These are phyloP conservation scores for Blakeslea trispora DNA, from an alignment of 371 early-diverging fungal genomes.

Conservation along the genomic window DNA sequence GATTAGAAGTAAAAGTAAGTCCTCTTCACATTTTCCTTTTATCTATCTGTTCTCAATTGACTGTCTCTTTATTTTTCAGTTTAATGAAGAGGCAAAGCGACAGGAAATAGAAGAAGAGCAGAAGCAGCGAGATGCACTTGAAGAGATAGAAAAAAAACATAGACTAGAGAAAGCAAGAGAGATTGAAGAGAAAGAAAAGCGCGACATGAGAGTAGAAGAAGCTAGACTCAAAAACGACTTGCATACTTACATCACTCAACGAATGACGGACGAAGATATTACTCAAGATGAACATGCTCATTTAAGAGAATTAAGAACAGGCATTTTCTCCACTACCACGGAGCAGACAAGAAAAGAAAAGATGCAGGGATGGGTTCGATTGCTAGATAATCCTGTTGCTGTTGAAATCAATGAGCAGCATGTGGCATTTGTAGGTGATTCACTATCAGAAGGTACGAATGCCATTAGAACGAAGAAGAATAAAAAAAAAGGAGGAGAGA, in stretches of 20 bases:
- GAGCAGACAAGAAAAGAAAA: background rate
- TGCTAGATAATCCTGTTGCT: background rate
- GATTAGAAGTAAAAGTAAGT: constrained; percentile 29
- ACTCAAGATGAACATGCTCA: background rate
- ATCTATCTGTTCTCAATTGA: background rate
- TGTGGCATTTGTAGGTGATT: background rate
- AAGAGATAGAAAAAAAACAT: constrained; percentile 8
- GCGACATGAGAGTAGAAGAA: constrained; percentile 6
- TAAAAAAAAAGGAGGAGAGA: too few species aligned
- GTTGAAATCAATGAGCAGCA: background rate
- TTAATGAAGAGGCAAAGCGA: constrained; percentile 16
- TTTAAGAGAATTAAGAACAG: constrained; percentile 1
- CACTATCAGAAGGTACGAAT: constrained; percentile 5
- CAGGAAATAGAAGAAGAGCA: constrained; percentile 11
- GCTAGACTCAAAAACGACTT: constrained; percentile 13
- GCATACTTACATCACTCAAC: constrained; percentile 2
- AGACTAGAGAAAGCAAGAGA: constrained; percentile 2
- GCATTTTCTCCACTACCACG: background rate
- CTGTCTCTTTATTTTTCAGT: background rate
- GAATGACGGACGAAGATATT: background rate
- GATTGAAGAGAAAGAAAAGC: constrained; percentile 2
- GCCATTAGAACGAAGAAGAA: too few species aligned
- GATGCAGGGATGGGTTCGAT: constrained; percentile 21
- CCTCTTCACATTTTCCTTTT: too few species aligned
- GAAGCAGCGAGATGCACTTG: constrained; percentile 8